Percentiles rank a stretch among this genome's conserved stretches.
Evolutionary conservation across 331 rosid species (phyloP).

Genomic region (Phaseolus coccineus): DNA sequence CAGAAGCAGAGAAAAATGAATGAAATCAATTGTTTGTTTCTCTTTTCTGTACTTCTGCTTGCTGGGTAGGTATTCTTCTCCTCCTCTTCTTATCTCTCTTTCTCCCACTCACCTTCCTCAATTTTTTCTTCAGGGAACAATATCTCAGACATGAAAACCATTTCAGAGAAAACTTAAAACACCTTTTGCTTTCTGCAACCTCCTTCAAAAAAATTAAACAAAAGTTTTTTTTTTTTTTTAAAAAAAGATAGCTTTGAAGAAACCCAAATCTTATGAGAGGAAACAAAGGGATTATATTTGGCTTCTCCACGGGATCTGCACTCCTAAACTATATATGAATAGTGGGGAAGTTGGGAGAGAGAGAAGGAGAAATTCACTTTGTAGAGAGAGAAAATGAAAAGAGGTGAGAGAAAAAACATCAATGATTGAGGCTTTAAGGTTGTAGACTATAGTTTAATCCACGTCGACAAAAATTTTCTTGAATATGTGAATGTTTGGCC

Average conservation of each 20-base stretch:
- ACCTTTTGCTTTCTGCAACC: slow-evolving; percentile 43
- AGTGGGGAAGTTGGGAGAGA: slow-evolving; percentile 28
- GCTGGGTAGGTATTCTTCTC: slow-evolving; percentile 52
- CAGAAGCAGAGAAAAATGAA: slow-evolving; percentile 68
- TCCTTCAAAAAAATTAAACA: slow-evolving; percentile 19
- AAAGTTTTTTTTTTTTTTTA: neutral
- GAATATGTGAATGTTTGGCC: slow-evolving; percentile 54
- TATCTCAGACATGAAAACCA: slow-evolving; percentile 79
- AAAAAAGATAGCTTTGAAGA: slow-evolving; percentile 48
- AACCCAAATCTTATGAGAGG: slow-evolving; percentile 49
- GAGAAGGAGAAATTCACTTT: slow-evolving; percentile 21
- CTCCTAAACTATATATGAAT: slow-evolving; percentile 48
- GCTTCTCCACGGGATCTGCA: slow-evolving; percentile 54
- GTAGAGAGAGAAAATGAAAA: slow-evolving; percentile 40
- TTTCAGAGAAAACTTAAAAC: slow-evolving; percentile 50
- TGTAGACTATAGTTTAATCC: slow-evolving; percentile 52
- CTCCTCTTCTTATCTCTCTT: slow-evolving; percentile 63
- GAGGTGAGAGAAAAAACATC: slow-evolving; percentile 49
- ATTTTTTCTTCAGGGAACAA: slow-evolving; percentile 58
- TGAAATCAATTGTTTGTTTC: slow-evolving; percentile 14
- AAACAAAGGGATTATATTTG: slow-evolving; percentile 51
- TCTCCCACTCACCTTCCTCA: slow-evolving; percentile 92
- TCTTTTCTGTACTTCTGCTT: slow-evolving; percentile 54
- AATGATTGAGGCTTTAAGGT: slow-evolving; percentile 74
- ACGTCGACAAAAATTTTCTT: slow-evolving; percentile 57